phyloP scores from a whole-genome alignment of 2,329 filamentous ascomycete genomes.

The Penicillium frequentans region DNA sequence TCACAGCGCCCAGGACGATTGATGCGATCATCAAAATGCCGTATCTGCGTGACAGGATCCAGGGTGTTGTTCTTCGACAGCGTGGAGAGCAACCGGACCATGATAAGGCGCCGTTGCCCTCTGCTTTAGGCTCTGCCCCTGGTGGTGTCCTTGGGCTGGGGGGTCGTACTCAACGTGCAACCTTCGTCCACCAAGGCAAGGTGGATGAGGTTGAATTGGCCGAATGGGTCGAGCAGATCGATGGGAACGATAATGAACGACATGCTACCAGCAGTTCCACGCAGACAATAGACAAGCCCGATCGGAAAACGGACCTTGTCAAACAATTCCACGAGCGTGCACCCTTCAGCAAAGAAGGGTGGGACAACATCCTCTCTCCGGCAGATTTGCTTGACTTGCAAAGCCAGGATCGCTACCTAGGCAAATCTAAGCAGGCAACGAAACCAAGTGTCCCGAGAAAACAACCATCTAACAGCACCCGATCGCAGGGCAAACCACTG shows the following conservation, averaged over 20 bases:
- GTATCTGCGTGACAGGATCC: conserved; percentile 40
- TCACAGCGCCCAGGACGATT: conserved; percentile 38
- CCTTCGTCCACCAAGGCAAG: not conserved
- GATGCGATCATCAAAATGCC: conserved; percentile 40
- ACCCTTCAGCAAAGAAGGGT: not conserved
- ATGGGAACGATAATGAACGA: not conserved
- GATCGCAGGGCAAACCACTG: not conserved
- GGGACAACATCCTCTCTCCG: not conserved
- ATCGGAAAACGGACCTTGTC: not conserved
- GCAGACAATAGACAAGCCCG: not conserved
- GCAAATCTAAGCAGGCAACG: not conserved
- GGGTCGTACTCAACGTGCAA: not conserved
- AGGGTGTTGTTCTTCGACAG: conserved; percentile 41
- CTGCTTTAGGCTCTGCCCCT: not conserved
- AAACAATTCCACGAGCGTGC: not conserved
- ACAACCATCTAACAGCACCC: not conserved
- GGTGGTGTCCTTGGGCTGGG: conserved; percentile 13
- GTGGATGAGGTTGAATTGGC: not conserved
- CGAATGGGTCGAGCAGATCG: not conserved
- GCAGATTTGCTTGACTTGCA: not conserved
- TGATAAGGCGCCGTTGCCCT: not conserved
- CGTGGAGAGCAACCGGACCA: conserved; percentile 27
- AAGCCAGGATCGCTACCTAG: not conserved
- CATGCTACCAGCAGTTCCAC: not conserved
- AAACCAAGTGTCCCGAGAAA: not conserved